Base-by-base conservation (phyloP, 2,329 filamentous ascomycete species). In the Cercospora sp. region DNA sequence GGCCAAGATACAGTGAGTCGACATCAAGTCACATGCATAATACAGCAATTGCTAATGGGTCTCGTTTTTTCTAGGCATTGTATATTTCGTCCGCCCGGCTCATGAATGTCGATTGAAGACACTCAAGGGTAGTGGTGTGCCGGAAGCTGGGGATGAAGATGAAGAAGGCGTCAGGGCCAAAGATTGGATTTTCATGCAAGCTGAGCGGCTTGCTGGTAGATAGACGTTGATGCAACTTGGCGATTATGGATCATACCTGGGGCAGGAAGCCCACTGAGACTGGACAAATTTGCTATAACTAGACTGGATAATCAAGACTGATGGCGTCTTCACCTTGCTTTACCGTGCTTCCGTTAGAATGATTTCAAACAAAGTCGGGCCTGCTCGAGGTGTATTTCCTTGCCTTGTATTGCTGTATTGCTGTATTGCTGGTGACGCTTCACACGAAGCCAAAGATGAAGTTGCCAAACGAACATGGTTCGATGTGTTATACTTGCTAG, bases 71-170 rank as follows among this genome's bases (percentile, higher is more conserved):
- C 1, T 7, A 39, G 48, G 48, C 72, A 73, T 87, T 16, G 85
- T 87, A 10, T 87, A 87, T 72, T 87, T 87, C 74, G 79, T 82
- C 23, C 76, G 86, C 68, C 85, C 85, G 2, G 83, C 81, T 67
- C 81, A 86, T 75, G 77, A 82, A 16, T 81, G 84, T 39, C 66
- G 79, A 36, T 69, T 85, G 69, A 80, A 77, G 72, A 76, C 79
- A 53, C 67, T 82, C 64, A 77, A 79, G 42, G 77, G 77, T 0
- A 59, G 67, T 8, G 72, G 74, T 0, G 68, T 78, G 5, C 75
- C 77, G 9, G 36, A 73, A n/a, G 66, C 65, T 7, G 74, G 69
- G 6, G 76, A 76, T 18, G 74, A 75, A 65, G 78, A 79, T 36
- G 74, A 72, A 20, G 78, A 81, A 33, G 80, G 75, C 1, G 75